These are phyloP conservation scores for Jatropha podagrica DNA, from an alignment of 441 rosid genomes.

Conservation along the genomic window DNA sequence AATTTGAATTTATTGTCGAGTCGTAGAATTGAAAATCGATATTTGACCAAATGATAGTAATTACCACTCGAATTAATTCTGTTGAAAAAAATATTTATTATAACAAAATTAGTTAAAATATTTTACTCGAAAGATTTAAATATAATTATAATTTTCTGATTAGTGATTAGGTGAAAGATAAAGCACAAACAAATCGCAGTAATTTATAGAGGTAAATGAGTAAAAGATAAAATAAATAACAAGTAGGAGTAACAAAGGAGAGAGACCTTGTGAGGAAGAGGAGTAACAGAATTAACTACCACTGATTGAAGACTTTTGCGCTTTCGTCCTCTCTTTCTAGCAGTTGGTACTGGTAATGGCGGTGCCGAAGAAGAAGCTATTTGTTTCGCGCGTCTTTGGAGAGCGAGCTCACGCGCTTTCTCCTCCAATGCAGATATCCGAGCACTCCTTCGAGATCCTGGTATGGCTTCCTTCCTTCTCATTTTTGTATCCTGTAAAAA, in stretches of 20 bases:
- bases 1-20: too few relatives aligned
- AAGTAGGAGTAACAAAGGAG: background rate
- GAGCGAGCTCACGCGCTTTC: background rate
- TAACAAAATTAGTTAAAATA: too few relatives aligned
- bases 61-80: too few relatives aligned
- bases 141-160: too few relatives aligned
- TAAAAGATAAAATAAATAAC: background rate
- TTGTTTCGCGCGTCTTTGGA: background rate
- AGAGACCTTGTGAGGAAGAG: constrained; percentile 17
- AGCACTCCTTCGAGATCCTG: constrained; percentile 2
- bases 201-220: background rate
- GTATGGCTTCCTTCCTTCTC: background rate
- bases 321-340: constrained; percentile 27
- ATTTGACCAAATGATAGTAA: too few relatives aligned
- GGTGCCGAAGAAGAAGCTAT: background rate
- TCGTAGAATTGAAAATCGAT: too few relatives aligned
- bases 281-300: constrained; percentile 8
- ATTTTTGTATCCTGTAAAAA: background rate
- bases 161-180: too few relatives aligned
- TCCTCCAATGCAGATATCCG: background rate
- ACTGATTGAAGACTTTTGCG: constrained; percentile 27
- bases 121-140: too few relatives aligned
- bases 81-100: too few relatives aligned
- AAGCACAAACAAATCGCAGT: too few relatives aligned
- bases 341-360: background rate